Evolutionary conservation across 805 yeast species (phyloP).

Genomic region (Lachancea nothofagi): DNA sequence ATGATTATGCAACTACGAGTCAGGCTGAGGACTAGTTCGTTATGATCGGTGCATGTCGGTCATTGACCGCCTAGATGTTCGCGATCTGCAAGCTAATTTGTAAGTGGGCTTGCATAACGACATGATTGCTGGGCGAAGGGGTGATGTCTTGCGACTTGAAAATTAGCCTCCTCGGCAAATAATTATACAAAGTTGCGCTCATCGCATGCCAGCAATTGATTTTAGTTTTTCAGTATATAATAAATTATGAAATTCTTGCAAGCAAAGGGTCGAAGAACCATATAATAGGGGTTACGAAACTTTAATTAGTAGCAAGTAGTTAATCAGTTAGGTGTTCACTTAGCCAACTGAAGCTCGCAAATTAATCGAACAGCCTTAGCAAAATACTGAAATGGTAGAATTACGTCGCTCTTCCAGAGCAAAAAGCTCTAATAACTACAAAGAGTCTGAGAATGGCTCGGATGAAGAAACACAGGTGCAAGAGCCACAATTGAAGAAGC

Average conservation of each 20-base stretch:
- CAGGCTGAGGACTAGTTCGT: constrained; percentile 13
- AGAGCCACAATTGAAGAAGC: constrained; percentile 25
- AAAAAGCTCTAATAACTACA: constrained; percentile 14
- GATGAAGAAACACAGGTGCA: constrained; percentile 9
- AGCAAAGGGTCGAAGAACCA: no score
- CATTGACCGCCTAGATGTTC: no score
- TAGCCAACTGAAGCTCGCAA: no score
- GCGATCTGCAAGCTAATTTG: no score
- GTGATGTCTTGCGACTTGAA: no score
- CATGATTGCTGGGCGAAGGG: no score
- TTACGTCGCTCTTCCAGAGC: constrained; percentile 31
- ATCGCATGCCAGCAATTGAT: not conserved
- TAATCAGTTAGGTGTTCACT: not conserved
- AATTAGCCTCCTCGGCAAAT: no score
- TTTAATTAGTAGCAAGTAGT: not conserved
- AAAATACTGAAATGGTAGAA: constrained; percentile 15
- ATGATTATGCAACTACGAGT: constrained; percentile 14
- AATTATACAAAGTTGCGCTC: constrained; percentile 6
- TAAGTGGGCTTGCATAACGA: no score
- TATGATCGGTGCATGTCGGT: not conserved
- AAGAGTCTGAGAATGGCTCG: constrained; percentile 12
- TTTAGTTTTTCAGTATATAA: not conserved
- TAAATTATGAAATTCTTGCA: no score
- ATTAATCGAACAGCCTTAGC: not conserved
- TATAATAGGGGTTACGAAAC: not conserved